Evolutionary conservation across 1,139 yeast genomes (phyloP).

Genomic region (Kazachstania sp.): DNA sequence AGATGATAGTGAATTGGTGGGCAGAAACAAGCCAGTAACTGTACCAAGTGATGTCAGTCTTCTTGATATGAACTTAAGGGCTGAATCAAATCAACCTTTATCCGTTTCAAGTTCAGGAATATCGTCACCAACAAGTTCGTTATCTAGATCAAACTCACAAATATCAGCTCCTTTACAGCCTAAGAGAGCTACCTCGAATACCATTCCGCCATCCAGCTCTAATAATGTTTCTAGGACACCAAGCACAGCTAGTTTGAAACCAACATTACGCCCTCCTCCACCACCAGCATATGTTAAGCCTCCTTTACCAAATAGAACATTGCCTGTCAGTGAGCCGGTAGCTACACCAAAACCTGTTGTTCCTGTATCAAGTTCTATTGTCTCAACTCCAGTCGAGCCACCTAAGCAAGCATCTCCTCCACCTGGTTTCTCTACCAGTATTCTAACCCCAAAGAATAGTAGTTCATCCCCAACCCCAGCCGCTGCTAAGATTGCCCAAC

Average conservation of each 20-base stretch:
- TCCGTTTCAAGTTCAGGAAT: neutral
- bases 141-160: constrained; percentile 4
- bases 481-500: constrained; percentile 26
- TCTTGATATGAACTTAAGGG: constrained; percentile 4
- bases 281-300: constrained; percentile 20
- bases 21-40: neutral
- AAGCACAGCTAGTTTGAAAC: constrained; percentile 11
- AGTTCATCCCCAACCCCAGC: neutral
- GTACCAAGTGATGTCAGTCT: constrained; percentile 7
- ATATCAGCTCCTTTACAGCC: constrained; percentile 5
- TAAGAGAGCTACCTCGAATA: neutral
- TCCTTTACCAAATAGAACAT: neutral
- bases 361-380: neutral
- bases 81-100: neutral
- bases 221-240: neutral
- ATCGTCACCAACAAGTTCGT: constrained; percentile 2
- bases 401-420: constrained; percentile 24
- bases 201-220: neutral
- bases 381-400: constrained; percentile 10
- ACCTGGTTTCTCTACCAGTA: constrained; percentile 25
- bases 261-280: constrained; percentile 26
- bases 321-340: neutral
- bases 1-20: constrained; percentile 6
- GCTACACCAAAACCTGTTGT: neutral
- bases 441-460: constrained; percentile 23